Evolutionary conservation across 106 monocot genomes (phyloP).

Genomic region (Dioscorea alata): DNA sequence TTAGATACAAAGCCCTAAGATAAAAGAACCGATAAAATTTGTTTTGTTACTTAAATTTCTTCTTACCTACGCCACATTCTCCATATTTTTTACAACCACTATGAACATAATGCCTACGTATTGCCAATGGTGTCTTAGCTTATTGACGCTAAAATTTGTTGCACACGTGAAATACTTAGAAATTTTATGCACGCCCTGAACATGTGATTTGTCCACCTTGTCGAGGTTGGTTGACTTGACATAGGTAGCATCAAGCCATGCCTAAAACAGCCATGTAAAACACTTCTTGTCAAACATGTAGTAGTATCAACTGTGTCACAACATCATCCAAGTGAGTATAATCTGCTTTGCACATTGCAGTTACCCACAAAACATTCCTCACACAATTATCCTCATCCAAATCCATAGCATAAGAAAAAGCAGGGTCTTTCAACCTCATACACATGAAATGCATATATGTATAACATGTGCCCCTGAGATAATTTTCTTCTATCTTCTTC

Average conservation of each 20-base stretch:
- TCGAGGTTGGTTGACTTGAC: slow-evolving; percentile 16
- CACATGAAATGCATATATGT: slow-evolving; percentile 38
- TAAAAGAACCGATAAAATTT: too few relatives aligned
- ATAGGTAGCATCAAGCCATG: slow-evolving; percentile 46
- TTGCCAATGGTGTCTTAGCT: too few relatives aligned
- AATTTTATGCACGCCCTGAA: too few relatives aligned
- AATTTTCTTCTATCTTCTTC: slow-evolving; percentile 29
- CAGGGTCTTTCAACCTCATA: slow-evolving; percentile 60
- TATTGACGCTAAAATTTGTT: too few relatives aligned
- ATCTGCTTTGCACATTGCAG: slow-evolving; percentile 48
- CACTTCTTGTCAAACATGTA: slow-evolving; percentile 39
- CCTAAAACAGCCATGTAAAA: slow-evolving; percentile 58
- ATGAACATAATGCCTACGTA: too few relatives aligned
- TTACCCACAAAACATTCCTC: slow-evolving; percentile 61
- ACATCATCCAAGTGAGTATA: slow-evolving; percentile 60
- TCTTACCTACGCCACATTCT: too few relatives aligned
- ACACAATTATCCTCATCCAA: slow-evolving; percentile 44
- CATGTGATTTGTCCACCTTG: too few relatives aligned
- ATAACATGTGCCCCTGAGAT: slow-evolving; percentile 21
- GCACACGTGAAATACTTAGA: too few relatives aligned
- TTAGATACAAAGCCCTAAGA: too few relatives aligned
- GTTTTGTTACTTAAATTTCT: too few relatives aligned
- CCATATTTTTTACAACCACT: too few relatives aligned
- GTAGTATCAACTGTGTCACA: slow-evolving; percentile 52
- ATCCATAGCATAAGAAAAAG: slow-evolving; percentile 67